These are phyloP conservation scores for Linnemannia hyalina DNA, from an alignment of 192 early-diverging fungal species.

Conservation along the genomic window DNA sequence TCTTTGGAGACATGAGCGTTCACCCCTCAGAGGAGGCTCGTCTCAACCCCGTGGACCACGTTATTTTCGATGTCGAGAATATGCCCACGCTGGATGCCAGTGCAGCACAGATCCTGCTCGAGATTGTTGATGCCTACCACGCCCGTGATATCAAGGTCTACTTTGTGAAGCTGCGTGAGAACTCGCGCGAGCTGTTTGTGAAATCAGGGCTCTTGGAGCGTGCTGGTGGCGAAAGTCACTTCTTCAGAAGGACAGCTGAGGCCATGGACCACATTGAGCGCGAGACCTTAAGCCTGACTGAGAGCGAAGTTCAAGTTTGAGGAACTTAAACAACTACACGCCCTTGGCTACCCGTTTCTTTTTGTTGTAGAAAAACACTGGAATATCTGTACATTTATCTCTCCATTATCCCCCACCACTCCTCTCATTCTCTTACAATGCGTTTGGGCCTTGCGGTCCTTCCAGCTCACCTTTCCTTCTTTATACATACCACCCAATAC, in stretches of 20 bases:
- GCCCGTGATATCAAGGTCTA: conserved; percentile 86
- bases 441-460: background rate
- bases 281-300: conserved; percentile 35
- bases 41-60: conserved; percentile 77
- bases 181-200: conserved; percentile 77
- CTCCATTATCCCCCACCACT: background rate
- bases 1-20: conserved; percentile 93
- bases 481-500: background rate
- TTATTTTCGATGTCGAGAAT: conserved; percentile 93
- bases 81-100: conserved; percentile 93
- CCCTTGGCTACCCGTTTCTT: background rate
- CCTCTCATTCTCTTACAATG: background rate
- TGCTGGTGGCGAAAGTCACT: conserved; percentile 71
- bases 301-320: conserved; percentile 39
- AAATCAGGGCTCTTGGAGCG: conserved; percentile 75
- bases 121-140: conserved; percentile 91
- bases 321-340: background rate
- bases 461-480: background rate
- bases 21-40: conserved; percentile 95
- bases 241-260: conserved; percentile 71
- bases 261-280: conserved; percentile 69
- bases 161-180: conserved; percentile 90
- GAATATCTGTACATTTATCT: conserved; percentile 3
- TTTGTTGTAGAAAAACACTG: background rate
- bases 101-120: conserved; percentile 81